Conservation (phyloP, 2,329 filamentous ascomycete species). For the Cladorrhinum sp. region DNA sequence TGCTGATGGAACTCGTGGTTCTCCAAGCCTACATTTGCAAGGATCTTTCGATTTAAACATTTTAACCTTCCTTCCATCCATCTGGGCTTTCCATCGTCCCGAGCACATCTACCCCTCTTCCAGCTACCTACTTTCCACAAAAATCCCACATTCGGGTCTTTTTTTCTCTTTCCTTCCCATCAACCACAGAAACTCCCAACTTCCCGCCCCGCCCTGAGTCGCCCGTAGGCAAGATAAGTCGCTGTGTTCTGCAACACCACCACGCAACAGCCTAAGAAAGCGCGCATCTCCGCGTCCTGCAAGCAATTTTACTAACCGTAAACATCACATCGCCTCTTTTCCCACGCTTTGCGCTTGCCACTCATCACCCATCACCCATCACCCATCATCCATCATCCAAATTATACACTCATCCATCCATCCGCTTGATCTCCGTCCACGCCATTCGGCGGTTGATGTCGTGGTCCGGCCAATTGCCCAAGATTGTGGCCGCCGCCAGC, state of each 20-base stretch:
- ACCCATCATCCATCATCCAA: constrained; percentile 1
- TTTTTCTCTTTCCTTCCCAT: neutral
- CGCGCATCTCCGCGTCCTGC: neutral
- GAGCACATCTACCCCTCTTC: neutral
- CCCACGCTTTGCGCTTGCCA: neutral
- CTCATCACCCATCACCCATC: neutral
- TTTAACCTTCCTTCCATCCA: neutral
- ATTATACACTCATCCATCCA: neutral
- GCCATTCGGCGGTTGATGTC: constrained; percentile 40
- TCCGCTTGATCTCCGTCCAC: neutral
- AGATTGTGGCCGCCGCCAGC: constrained; percentile 51
- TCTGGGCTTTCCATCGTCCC: neutral
- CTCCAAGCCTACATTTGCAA: neutral
- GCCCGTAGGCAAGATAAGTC: neutral
- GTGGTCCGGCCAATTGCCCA: constrained; percentile 47
- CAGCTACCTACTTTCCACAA: neutral
- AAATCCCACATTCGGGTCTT: neutral
- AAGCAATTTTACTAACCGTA: neutral
- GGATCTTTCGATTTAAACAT: neutral
- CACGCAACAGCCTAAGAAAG: neutral
- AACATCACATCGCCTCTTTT: neutral
- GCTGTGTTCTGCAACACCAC: neutral
- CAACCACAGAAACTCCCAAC: neutral
- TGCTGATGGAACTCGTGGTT: neutral
- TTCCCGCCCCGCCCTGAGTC: neutral